phyloP scores from a whole-genome alignment of 768 basidiomycete species.

The Suillus fuscotomentosus region DNA sequence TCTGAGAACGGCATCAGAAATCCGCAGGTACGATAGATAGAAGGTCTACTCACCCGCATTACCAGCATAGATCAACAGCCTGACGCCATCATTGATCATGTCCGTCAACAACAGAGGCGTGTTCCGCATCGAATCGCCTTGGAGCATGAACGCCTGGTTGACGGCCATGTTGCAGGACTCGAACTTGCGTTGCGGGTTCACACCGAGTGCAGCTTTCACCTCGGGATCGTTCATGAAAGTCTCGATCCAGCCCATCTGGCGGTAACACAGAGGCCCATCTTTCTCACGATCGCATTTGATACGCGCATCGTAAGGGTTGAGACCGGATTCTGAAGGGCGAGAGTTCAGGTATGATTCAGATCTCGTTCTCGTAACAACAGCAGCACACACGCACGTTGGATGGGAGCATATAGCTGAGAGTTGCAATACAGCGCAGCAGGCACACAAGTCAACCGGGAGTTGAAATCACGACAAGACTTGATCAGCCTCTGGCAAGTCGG shows the following conservation, averaged over 20 bases:
- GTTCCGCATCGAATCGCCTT: constrained; percentile 88
- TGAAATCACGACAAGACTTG: constrained; percentile 64
- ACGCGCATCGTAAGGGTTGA: constrained; percentile 91
- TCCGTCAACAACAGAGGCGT: constrained; percentile 76
- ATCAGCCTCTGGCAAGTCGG: constrained; percentile 75
- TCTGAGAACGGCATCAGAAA: constrained; percentile 40
- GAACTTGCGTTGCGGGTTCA: constrained; percentile 55
- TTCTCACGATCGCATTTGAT: constrained; percentile 65
- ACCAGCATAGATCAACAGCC: constrained; percentile 88
- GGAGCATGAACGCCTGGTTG: constrained; percentile 75
- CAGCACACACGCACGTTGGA: constrained; percentile 65
- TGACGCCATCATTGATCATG: constrained; percentile 77
- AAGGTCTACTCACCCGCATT: constrained; percentile 56
- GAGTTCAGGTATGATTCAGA: neutral
- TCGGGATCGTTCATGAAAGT: constrained; percentile 79
- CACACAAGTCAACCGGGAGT: constrained; percentile 63
- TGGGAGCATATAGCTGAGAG: constrained; percentile 64
- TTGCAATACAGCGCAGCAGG: constrained; percentile 82
- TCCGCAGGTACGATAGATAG: neutral
- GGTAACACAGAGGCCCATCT: constrained; percentile 76
- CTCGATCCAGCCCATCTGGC: constrained; percentile 85
- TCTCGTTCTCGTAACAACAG: neutral
- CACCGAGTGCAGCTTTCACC: constrained; percentile 80
- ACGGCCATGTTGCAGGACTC: constrained; percentile 76
- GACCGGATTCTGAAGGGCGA: constrained; percentile 50